A percentile compares a stretch with the other conserved stretches of the same genome.
Conservation (phyloP, 495 filamentous ascomycete genomes). For the Aspergillus homomorphus region DNA sequence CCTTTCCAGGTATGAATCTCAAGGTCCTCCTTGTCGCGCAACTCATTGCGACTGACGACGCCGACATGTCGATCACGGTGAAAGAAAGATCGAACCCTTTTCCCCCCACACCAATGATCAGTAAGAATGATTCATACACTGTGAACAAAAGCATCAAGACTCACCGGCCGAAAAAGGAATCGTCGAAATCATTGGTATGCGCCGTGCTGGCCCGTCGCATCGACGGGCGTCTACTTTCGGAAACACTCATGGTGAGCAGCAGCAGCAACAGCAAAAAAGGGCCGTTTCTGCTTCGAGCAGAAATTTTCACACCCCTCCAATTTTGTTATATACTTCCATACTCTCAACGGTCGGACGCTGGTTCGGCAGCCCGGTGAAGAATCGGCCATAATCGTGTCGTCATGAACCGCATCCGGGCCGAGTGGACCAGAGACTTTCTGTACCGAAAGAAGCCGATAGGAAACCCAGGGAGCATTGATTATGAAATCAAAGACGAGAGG, state of each 20-base stretch:
- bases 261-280: neutral
- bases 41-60: slow-evolving; percentile 22
- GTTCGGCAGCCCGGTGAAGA: neutral
- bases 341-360: neutral
- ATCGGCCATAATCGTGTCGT: neutral
- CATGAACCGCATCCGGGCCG: slow-evolving; percentile 8
- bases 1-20: slow-evolving; percentile 19
- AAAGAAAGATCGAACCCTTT: slow-evolving; percentile 23
- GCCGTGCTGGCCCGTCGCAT: slow-evolving; percentile 18
- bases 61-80: slow-evolving; percentile 23
- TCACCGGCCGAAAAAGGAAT: slow-evolving; percentile 23
- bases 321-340: neutral
- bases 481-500: neutral
- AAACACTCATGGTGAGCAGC: neutral
- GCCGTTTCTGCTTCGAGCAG: neutral
- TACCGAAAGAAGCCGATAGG: neutral
- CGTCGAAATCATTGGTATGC: slow-evolving; percentile 25
- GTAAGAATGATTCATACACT: too few relatives aligned
- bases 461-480: neutral
- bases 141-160: neutral
- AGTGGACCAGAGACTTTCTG: neutral
- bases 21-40: slow-evolving; percentile 16
- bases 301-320: neutral
- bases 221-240: neutral
- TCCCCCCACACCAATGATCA: neutral